Percentiles rank a stretch among this genome's conserved stretches.
Evolutionary conservation across 2,329 filamentous ascomycete species (phyloP).

Genomic region (Thelonectria rubi): DNA sequence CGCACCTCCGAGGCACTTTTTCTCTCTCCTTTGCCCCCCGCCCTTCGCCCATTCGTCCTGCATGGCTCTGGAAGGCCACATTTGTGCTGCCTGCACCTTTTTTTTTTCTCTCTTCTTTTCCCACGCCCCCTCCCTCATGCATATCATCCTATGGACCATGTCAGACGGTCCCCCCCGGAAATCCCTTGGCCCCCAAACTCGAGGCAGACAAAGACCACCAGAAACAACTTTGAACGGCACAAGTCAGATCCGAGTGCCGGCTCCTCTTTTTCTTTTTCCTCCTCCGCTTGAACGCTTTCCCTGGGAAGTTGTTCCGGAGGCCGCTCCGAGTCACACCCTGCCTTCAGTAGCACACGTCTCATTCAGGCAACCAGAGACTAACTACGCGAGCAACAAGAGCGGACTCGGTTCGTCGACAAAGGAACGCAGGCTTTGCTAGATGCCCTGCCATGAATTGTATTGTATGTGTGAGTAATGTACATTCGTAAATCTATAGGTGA

Average conservation of each 20-base stretch:
- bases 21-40: background rate
- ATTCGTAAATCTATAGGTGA: constrained; percentile 35
- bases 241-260: constrained; percentile 1
- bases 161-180: constrained; percentile 24
- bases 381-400: background rate
- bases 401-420: constrained; percentile 30
- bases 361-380: background rate
- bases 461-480: constrained; percentile 29
- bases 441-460: constrained; percentile 23
- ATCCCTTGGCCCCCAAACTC: background rate
- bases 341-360: too few relatives aligned
- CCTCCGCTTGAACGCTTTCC: background rate
- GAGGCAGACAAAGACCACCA: background rate
- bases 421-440: constrained; percentile 39
- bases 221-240: constrained; percentile 5
- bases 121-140: constrained; percentile 5
- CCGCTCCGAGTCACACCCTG: background rate
- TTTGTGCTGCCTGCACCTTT: background rate
- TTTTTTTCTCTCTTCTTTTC: background rate
- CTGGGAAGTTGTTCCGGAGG: background rate
- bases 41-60: constrained; percentile 1
- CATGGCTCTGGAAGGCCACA: background rate
- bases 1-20: background rate
- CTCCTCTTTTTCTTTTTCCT: background rate
- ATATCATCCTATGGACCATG: constrained; percentile 12